Percentiles rank a stretch among this genome's conserved stretches.
Conservation (phyloP, 768 basidiomycete species). For the Boletus pseudo-olivaceus region DNA sequence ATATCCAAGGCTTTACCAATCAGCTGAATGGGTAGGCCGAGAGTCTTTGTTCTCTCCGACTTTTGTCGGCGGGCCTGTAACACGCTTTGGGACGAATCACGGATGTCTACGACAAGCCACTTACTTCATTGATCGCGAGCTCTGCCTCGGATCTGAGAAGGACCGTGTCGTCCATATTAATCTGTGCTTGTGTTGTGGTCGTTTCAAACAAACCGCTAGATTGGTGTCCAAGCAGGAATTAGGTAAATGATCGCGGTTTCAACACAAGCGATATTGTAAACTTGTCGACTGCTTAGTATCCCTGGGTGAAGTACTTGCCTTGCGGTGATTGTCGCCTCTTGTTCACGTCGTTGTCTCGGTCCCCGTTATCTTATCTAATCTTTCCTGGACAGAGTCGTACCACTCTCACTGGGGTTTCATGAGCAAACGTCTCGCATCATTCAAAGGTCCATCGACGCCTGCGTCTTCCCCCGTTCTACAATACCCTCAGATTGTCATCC, state of each 20-base stretch:
- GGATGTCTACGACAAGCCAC: not conserved
- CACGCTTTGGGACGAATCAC: not conserved
- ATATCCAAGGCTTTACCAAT: conserved; percentile 72
- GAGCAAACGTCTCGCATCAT: conserved; percentile 67
- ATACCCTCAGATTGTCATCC: conserved; percentile 36
- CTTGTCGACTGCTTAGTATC: not conserved
- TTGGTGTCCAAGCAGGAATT: too few relatives aligned
- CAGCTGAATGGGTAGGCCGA: conserved; percentile 79
- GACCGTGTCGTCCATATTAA: conserved; percentile 25
- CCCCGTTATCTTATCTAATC: conserved; percentile 23
- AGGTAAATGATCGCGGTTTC: too few relatives aligned
- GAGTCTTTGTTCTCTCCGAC: conserved; percentile 59
- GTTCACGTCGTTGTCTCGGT: not conserved
- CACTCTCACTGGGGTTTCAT: conserved; percentile 21
- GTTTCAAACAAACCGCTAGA: not conserved
- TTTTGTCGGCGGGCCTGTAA: conserved; percentile 69
- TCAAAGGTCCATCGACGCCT: conserved; percentile 77
- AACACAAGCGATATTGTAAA: not conserved
- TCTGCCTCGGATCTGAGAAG: conserved; percentile 32
- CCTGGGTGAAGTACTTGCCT: not conserved
- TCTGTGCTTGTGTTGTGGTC: not conserved
- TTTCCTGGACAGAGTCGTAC: not conserved
- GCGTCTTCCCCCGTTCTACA: conserved; percentile 58
- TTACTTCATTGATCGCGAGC: conserved; percentile 29
- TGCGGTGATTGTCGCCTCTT: not conserved